Conservation (phyloP, 164 flowering plant genomes). For the Kingdonia uniflora region DNA sequence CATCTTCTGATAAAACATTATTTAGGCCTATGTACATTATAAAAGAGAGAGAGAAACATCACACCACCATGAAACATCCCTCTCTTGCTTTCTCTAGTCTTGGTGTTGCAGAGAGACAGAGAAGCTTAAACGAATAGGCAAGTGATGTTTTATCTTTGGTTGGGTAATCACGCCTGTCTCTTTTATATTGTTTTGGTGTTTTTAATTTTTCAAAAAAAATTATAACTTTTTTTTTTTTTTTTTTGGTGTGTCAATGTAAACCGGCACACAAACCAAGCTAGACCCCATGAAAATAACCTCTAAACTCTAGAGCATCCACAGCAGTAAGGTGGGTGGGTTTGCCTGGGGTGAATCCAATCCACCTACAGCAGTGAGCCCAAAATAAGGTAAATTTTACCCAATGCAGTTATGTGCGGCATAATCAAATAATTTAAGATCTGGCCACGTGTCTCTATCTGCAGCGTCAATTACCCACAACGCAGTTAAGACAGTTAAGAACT, state of each 20-base stretch:
- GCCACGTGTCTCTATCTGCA: no score
- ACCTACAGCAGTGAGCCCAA: no score
- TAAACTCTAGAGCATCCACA: no score
- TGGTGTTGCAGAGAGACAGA: not conserved
- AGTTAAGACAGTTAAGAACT: no score
- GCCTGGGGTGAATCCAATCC: no score
- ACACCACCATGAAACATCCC: not conserved
- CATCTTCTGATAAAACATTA: conserved; percentile 49
- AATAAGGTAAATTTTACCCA: no score
- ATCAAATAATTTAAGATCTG: no score
- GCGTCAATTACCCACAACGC: no score
- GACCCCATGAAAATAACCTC: conserved; percentile 14
- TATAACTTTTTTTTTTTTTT: not conserved
- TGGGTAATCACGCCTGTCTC: conserved; percentile 18
- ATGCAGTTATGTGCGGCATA: no score
- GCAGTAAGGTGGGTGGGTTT: no score
- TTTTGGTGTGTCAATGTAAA: conserved; percentile 9
- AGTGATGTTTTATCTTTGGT: not conserved
- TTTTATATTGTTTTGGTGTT: conserved; percentile 3
- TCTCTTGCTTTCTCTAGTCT: not conserved
- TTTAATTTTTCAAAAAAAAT: not conserved
- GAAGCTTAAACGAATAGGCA: not conserved
- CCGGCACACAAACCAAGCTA: conserved; percentile 16
- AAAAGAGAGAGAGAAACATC: not conserved
- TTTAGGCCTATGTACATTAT: conserved; percentile 21